Evolutionary conservation across 1,139 yeast genomes (phyloP).

Genomic region (Geotrichum bryndzae): DNA sequence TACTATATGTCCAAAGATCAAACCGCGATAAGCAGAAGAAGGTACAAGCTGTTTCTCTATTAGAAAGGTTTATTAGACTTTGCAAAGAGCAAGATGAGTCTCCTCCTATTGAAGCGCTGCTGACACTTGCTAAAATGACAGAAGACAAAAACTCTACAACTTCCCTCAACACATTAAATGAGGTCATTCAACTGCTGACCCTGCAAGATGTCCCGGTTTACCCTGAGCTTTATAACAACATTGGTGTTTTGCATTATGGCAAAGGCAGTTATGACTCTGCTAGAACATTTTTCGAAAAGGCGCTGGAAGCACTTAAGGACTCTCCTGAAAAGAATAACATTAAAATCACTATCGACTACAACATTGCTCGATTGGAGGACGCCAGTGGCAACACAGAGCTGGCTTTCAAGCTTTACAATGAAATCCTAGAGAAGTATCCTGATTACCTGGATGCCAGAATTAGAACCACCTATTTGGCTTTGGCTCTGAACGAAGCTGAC

Average conservation of each 20-base stretch:
- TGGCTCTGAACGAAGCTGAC: conserved; percentile 39
- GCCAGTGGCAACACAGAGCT: conserved; percentile 40
- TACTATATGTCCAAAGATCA: conserved; percentile 52
- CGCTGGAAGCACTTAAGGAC: conserved; percentile 47
- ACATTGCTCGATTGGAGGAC: conserved; percentile 39
- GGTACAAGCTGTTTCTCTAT: conserved; percentile 47
- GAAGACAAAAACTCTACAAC: conserved; percentile 51
- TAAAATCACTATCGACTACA: conserved; percentile 34
- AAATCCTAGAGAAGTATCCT: conserved; percentile 56
- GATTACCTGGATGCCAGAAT: conserved; percentile 71
- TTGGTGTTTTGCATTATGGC: conserved; percentile 77
- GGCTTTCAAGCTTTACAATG: conserved; percentile 50
- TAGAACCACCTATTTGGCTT: conserved; percentile 55
- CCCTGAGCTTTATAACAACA: conserved; percentile 67
- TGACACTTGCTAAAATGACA: conserved; percentile 60
- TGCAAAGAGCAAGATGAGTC: conserved; percentile 57
- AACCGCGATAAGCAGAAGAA: conserved; percentile 16
- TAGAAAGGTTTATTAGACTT: conserved; percentile 67
- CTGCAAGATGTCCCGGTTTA: conserved; percentile 51
- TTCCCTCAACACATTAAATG: conserved; percentile 50
- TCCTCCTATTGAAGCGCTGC: conserved; percentile 60
- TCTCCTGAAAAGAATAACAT: conserved; percentile 27
- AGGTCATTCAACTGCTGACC: conserved; percentile 45
- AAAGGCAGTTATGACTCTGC: conserved; percentile 55
- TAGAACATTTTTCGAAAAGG: conserved; percentile 46